phyloP scores from a whole-genome alignment of 345 rosid genomes.

The Iberis pinnata region DNA sequence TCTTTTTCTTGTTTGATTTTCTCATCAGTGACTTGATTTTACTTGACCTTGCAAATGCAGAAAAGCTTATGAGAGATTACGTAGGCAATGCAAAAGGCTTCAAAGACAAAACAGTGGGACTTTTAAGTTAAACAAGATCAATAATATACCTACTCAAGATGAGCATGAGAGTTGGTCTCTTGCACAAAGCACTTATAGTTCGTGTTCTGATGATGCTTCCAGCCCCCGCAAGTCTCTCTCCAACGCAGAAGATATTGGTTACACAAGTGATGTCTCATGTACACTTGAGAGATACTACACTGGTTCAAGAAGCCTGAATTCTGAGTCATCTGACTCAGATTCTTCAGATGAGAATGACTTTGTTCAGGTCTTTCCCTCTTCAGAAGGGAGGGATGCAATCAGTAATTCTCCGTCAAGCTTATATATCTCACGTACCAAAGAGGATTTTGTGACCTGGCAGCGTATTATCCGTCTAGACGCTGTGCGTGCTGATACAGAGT shows the following conservation, averaged over 20 bases:
- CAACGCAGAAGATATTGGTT: slow-evolving; percentile 41
- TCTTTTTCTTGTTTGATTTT: not conserved
- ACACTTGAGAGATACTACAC: slow-evolving; percentile 41
- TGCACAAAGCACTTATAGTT: slow-evolving; percentile 44
- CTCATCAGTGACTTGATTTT: slow-evolving; percentile 2
- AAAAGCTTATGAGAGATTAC: slow-evolving; percentile 75
- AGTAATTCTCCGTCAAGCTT: slow-evolving; percentile 8
- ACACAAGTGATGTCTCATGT: slow-evolving; percentile 49
- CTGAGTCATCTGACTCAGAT: slow-evolving; percentile 79
- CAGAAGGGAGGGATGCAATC: slow-evolving; percentile 34
- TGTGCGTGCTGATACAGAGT: slow-evolving; percentile 88
- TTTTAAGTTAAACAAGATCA: slow-evolving; percentile 35
- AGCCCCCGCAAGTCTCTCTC: slow-evolving; percentile 65
- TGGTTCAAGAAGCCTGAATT: slow-evolving; percentile 38
- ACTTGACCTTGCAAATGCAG: slow-evolving; percentile 36
- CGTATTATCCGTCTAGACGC: slow-evolving; percentile 95
- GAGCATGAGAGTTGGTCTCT: slow-evolving; percentile 31
- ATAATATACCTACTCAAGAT: slow-evolving; percentile 28
- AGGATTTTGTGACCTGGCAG: slow-evolving; percentile 79
- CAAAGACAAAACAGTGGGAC: slow-evolving; percentile 35
- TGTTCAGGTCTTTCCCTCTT: slow-evolving; percentile 38
- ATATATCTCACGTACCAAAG: slow-evolving; percentile 33
- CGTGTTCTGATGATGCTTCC: slow-evolving; percentile 67
- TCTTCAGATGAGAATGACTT: slow-evolving; percentile 65
- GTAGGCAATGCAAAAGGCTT: slow-evolving; percentile 57